Evolutionary conservation across 2,329 filamentous ascomycete genomes (phyloP), one percentile per base, ranked within the genome.

Genomic region (Pseudogymnoascus sp.): DNA sequence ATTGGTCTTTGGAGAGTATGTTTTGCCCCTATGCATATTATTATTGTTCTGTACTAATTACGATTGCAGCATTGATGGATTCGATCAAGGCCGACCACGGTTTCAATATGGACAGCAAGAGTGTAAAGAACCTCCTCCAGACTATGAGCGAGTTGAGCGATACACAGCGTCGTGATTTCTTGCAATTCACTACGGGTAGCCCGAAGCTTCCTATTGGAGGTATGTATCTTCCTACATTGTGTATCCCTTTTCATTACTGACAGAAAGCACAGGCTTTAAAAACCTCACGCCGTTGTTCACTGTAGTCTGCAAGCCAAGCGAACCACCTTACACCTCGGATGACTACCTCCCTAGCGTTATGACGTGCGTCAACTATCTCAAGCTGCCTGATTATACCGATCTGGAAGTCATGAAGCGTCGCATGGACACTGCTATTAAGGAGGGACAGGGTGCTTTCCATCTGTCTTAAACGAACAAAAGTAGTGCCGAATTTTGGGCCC

Each of bases 291-390:
- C 95, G 18, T 97, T 97, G 88, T 97, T 99, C 74, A 99, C 95
- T 2, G 95, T 99, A 66, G 95, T 99, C 46, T 97, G 95, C 82
- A 97, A 97, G 76, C 93, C 93, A n/a, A 96, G 91, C 75, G 95
- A 99, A 73, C 87, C 91, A 14, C 95, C 95, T 1, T 95, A 93
- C 75, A 89, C 88, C 3, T 93, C 93, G 3, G 95, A 99, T 72
- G 95, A 99, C 78, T 99, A 97, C 72, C 83, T 99, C n/a, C 95
- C 96, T 11, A 97, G 93, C 74, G 96, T 99, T 75, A 99, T 99
- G 96, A 99, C 96, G 9, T 99, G 96, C 75, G 95, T 96, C 77
- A 99, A 99, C 76, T 99, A 99, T 75, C 85, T 99, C 71, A 99
- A 99, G 78, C 83, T 99, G 72, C 95, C 95, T 18, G 91, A 99